Conservation (phyloP, 305 asterid genomes). For the Fraxinus baroniana region DNA sequence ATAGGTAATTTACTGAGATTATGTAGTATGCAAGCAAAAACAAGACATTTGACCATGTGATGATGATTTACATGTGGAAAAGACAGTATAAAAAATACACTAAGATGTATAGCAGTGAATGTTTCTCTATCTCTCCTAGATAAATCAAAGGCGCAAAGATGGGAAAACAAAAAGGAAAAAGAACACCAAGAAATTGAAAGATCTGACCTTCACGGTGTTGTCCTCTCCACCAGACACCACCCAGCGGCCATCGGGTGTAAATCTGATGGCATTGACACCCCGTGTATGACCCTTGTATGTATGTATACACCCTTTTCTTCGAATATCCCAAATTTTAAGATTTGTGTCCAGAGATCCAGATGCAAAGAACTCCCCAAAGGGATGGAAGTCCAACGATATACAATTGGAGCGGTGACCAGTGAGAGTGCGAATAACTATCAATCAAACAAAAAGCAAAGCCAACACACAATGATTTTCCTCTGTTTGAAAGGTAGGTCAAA, state of each 20-base stretch:
- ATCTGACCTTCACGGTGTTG: constrained; percentile 85
- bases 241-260: constrained; percentile 99
- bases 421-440: constrained; percentile 85
- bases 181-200: constrained; percentile 13
- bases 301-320: constrained; percentile 96
- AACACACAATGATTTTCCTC: constrained; percentile 10
- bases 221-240: constrained; percentile 99
- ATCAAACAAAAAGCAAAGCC: constrained; percentile 18
- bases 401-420: constrained; percentile 99
- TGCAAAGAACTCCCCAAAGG: constrained; percentile 98
- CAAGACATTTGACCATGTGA: constrained; percentile 7
- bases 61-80: constrained; percentile 10
- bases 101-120: constrained; percentile 10
- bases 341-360: constrained; percentile 98
- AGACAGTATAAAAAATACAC: not conserved
- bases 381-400: constrained; percentile 97
- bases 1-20: not conserved
- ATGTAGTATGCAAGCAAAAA: not conserved
- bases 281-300: constrained; percentile 99
- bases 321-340: constrained; percentile 96
- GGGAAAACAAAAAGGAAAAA: constrained; percentile 1
- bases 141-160: constrained; percentile 14
- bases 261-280: constrained; percentile 90
- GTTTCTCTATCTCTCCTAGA: constrained; percentile 22
- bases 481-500: constrained; percentile 3